These are phyloP conservation scores for Vaucheria bursata DNA, from an alignment of 352 stramenopile genomes.

Conservation along the genomic window DNA sequence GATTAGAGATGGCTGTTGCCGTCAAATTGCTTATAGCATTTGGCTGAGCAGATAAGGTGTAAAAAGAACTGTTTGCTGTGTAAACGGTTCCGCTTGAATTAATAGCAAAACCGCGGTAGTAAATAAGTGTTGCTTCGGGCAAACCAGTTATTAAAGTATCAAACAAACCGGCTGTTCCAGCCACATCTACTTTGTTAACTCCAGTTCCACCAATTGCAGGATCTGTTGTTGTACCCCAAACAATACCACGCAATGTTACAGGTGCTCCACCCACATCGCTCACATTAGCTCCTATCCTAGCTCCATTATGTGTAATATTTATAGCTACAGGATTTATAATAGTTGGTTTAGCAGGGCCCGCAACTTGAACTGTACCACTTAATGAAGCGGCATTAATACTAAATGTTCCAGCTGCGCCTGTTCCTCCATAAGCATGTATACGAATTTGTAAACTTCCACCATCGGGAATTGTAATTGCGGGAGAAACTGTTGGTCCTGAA, in stretches of 20 bases:
- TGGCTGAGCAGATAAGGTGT: constrained; percentile 5
- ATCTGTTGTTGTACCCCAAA: constrained; percentile 7
- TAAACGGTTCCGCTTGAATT: constrained; percentile 7
- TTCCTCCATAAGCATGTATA: constrained; percentile 8
- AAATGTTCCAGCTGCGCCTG: constrained; percentile 4
- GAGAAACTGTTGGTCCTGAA: constrained; percentile 6
- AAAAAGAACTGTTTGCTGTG: constrained; percentile 8
- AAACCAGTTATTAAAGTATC: constrained; percentile 9
- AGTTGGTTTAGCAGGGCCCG: constrained; percentile 4
- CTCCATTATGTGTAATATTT: constrained; percentile 9
- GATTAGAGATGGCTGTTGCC: constrained; percentile 5
- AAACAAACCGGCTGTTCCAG: constrained; percentile 5
- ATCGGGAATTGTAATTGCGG: constrained; percentile 6
- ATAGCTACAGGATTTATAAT: constrained; percentile 9
- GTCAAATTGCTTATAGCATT: constrained; percentile 8
- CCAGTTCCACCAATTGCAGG: constrained; percentile 4
- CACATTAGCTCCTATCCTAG: constrained; percentile 6
- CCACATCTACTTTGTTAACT: constrained; percentile 8
- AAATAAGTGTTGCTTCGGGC: constrained; percentile 6
- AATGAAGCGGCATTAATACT: constrained; percentile 8
- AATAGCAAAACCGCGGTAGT: constrained; percentile 6
- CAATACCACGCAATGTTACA: constrained; percentile 7
- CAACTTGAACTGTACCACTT: constrained; percentile 7
- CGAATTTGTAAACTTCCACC: constrained; percentile 7
- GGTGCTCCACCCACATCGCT: constrained; percentile 3